A percentile compares a stretch with the other conserved stretches of the same genome.
Conservation (phyloP, 1,284 basidiomycete genomes). For the Austroboletus sp. region DNA sequence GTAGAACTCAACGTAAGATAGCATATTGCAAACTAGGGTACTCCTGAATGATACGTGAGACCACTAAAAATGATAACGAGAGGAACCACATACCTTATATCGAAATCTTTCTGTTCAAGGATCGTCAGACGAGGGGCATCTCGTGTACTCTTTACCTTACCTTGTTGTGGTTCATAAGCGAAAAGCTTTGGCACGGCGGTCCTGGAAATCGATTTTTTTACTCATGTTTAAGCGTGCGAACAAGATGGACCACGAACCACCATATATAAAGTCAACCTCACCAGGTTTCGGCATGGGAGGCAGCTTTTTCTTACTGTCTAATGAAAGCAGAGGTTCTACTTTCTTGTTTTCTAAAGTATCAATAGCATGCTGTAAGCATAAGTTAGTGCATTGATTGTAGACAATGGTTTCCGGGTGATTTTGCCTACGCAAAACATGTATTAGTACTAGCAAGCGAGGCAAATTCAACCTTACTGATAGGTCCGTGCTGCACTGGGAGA, state of each 20-base stretch:
- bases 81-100: slow-evolving; percentile 42
- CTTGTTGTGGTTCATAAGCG: slow-evolving; percentile 51
- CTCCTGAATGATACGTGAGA: slow-evolving; percentile 36
- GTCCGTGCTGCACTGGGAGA: slow-evolving; percentile 56
- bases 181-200: slow-evolving; percentile 67
- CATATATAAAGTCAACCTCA: slow-evolving; percentile 64
- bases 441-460: slow-evolving; percentile 4
- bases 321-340: slow-evolving; percentile 35
- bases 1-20: slow-evolving; percentile 69
- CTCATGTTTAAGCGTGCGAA: neutral
- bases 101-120: slow-evolving; percentile 45
- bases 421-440: slow-evolving; percentile 32
- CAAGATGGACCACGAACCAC: slow-evolving; percentile 40
- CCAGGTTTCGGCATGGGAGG: slow-evolving; percentile 49
- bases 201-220: slow-evolving; percentile 34
- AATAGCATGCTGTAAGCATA: slow-evolving; percentile 53
- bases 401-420: slow-evolving; percentile 55
- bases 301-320: slow-evolving; percentile 33
- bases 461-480: slow-evolving; percentile 40
- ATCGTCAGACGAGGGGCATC: slow-evolving; percentile 1
- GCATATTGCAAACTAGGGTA: slow-evolving; percentile 59
- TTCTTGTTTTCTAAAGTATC: slow-evolving; percentile 39
- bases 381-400: slow-evolving; percentile 58
- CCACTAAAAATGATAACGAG: neutral
- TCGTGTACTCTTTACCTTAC: slow-evolving; percentile 30